phyloP scores from a whole-genome alignment of 176 grass and related monocot genomes.

The Avena insularis region DNA sequence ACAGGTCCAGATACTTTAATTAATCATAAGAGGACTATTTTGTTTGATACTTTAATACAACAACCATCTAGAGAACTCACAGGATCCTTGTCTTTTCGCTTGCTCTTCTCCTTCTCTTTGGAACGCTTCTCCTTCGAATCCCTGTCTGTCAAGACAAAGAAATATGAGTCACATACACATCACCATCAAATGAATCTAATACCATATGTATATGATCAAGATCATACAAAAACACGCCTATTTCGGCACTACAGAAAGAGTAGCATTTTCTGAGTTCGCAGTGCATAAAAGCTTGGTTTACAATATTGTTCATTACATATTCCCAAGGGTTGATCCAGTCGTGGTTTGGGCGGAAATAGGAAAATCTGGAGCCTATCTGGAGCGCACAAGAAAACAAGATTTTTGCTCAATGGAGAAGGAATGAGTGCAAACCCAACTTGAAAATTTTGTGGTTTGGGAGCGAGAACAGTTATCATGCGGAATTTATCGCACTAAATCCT shows the following conservation, averaged over 20 bases:
- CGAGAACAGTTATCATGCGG: neutral
- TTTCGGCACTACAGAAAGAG: neutral
- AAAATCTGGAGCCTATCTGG: neutral
- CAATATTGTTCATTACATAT: neutral
- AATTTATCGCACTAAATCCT: neutral
- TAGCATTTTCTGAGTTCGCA: neutral
- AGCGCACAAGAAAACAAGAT: neutral
- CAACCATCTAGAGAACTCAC: conserved; percentile 38
- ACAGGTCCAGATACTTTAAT: neutral
- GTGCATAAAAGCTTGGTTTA: neutral
- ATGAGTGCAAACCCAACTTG: neutral
- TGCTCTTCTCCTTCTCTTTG: conserved; percentile 49
- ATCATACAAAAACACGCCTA: neutral
- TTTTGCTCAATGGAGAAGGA: neutral
- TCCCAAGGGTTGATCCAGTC: neutral
- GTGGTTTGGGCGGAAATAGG: neutral
- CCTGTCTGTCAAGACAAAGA: conserved; percentile 41
- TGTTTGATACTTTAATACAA: neutral
- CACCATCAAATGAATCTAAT: conserved; percentile 13
- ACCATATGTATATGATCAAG: neutral
- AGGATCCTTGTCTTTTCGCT: conserved; percentile 40
- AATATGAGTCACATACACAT: neutral
- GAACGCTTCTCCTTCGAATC: conserved; percentile 50
- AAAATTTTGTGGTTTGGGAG: neutral
- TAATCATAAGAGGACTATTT: neutral